Conservation (phyloP, 2,329 filamentous ascomycete species). For the Sclerotinia minor region DNA sequence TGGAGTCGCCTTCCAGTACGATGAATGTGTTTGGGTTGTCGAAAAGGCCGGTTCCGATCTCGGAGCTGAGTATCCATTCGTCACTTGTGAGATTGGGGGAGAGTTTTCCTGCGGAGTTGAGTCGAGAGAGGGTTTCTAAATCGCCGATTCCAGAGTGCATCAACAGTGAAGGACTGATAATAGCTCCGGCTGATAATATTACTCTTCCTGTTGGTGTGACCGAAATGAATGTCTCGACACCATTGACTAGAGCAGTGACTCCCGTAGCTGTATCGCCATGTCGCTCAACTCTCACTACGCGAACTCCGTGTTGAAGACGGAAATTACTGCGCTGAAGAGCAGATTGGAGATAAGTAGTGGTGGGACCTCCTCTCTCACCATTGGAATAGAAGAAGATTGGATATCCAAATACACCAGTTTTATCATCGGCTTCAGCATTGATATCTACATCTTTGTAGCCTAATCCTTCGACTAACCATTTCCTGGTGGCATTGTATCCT, state of each 20-base stretch:
- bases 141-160: constrained; percentile 54
- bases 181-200: constrained; percentile 52
- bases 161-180: constrained; percentile 53
- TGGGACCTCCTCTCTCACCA: constrained; percentile 52
- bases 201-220: constrained; percentile 39
- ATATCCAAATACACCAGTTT: constrained; percentile 51
- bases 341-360: constrained; percentile 51
- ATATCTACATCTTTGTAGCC: constrained; percentile 51
- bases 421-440: constrained; percentile 49
- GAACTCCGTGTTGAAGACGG: constrained; percentile 47
- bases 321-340: constrained; percentile 48
- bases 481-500: constrained; percentile 49
- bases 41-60: constrained; percentile 53
- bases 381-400: constrained; percentile 51
- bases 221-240: constrained; percentile 31
- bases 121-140: constrained; percentile 33
- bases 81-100: constrained; percentile 38
- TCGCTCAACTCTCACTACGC: constrained; percentile 49
- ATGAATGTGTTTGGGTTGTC: constrained; percentile 59
- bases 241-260: constrained; percentile 44
- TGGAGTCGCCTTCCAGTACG: constrained; percentile 46
- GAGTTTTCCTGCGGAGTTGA: constrained; percentile 44
- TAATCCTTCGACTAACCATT: constrained; percentile 53
- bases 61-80: constrained; percentile 51
- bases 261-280: constrained; percentile 45